These are phyloP conservation scores for Tympanopsis confertula DNA, from an alignment of 2,329 filamentous ascomycete species.

Conservation along the genomic window DNA sequence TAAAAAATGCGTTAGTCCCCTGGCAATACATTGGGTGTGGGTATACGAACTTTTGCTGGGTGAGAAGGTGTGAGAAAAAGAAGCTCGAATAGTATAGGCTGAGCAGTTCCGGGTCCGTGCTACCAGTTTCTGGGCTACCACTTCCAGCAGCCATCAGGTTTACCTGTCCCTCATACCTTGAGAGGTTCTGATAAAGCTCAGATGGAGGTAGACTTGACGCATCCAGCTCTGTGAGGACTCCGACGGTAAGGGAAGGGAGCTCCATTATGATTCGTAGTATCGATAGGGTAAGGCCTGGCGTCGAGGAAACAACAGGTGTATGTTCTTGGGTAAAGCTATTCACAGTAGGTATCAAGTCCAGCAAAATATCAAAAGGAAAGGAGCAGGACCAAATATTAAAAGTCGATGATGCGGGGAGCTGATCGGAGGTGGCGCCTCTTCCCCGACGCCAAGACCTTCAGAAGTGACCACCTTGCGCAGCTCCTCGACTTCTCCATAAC, in stretches of 20 bases:
- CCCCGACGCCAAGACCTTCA: background rate
- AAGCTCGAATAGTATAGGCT: background rate
- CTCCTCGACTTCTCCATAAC: background rate
- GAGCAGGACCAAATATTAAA: too few species aligned
- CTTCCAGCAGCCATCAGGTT: background rate
- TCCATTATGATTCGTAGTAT: background rate
- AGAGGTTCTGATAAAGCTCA: background rate
- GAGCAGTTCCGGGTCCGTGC: background rate
- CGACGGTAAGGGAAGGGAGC: background rate
- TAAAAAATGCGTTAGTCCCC: background rate
- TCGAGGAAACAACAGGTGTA: too few species aligned
- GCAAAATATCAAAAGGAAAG: too few species aligned
- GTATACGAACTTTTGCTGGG: background rate
- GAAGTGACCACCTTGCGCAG: background rate
- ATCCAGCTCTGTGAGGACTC: background rate
- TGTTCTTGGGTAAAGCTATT: too few species aligned
- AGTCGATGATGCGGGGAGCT: background rate
- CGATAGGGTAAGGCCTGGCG: too few species aligned
- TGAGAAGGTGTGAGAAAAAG: slow-evolving; percentile 1
- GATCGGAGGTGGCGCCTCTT: background rate
- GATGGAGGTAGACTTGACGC: background rate
- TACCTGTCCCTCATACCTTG: background rate
- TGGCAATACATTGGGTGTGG: background rate
- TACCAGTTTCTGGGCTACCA: too few species aligned
- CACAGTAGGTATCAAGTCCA: too few species aligned